These are phyloP conservation scores for Coemansia sp. DNA, from an alignment of 192 early-diverging fungal genomes.

Conservation along the genomic window DNA sequence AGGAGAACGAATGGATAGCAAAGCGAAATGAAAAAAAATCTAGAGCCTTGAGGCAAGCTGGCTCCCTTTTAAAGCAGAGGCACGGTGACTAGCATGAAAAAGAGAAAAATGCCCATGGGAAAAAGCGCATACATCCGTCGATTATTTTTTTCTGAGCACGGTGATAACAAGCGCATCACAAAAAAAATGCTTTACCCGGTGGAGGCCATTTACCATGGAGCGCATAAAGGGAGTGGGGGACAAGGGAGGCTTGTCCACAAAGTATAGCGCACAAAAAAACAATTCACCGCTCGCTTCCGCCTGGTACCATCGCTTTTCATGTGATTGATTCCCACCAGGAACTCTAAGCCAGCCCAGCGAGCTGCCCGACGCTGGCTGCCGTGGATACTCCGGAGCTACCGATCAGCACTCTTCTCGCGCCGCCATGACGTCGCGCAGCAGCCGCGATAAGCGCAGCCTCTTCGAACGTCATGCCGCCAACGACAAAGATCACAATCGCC, in stretches of 20 bases:
- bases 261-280: not conserved
- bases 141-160: not conserved
- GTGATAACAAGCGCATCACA: not conserved
- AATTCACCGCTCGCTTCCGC: not conserved
- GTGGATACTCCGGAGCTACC: conserved; percentile 24
- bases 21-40: not conserved
- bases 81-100: not conserved
- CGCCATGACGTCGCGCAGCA: conserved; percentile 22
- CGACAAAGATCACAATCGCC: conserved; percentile 34
- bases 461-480: conserved; percentile 46
- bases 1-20: not conserved
- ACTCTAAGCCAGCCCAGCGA: not conserved
- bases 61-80: not conserved
- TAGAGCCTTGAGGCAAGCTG: not conserved
- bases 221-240: not conserved
- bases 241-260: no score
- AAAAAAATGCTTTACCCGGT: conserved; percentile 5
- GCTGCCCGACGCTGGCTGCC: not conserved
- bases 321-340: not conserved
- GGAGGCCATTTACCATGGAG: not conserved
- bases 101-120: not conserved
- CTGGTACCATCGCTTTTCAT: not conserved
- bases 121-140: not conserved
- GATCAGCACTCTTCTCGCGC: conserved; percentile 26
- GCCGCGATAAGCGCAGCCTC: conserved; percentile 31